Evolutionary conservation across 257 asterid genomes (phyloP), one percentile per base, ranked within the genome.

Genomic region (Capsicum baccatum): DNA sequence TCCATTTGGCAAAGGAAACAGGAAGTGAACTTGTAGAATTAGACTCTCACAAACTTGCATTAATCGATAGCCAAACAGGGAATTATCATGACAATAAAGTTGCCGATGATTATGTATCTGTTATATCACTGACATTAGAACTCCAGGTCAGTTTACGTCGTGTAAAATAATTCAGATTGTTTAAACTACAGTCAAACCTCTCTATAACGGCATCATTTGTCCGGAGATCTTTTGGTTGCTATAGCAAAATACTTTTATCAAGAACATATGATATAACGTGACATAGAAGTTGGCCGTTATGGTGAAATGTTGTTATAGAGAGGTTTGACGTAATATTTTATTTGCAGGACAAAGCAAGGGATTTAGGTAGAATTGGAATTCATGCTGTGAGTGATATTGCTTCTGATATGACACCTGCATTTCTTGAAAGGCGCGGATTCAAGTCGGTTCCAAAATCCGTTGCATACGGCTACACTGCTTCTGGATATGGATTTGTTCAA

Each of bases 401-500:
- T 83, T 87, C 93, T 33, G 98, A 94, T 42, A 64, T 79, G 56
- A 93, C 97, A 37, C 94, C 95, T 5, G 69, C 69, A 1, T 94
- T 94, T 90, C 96, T 94, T 8, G 93, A 91, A 86, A 84, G 84
- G 0, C 92, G 83, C 42, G 96, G 96, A 62, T 33, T 94, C 64
- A 89, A 88, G 83, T 88, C 93, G 3, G 87, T 93, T 42, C 97
- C 98, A 0, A 90, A 92, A 86, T 91, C 98, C n/a, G 97, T 94
- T 59, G 93, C 91, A 42, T 92, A 92, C 73, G 98, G 98, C 6
- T 94, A 90, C 67, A 94, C 97, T 12, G 98, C 98, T 84, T 94
- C 98, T 6, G 98, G 98, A 81, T 94, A 93, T 79, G 97, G 98
- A 59, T 94, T 92, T 79, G 91, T 91, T 59, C 97, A 92, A 84